These are phyloP conservation scores for Diaporthe batatas DNA, from an alignment of 2,329 filamentous ascomycete genomes.

Conservation along the genomic window DNA sequence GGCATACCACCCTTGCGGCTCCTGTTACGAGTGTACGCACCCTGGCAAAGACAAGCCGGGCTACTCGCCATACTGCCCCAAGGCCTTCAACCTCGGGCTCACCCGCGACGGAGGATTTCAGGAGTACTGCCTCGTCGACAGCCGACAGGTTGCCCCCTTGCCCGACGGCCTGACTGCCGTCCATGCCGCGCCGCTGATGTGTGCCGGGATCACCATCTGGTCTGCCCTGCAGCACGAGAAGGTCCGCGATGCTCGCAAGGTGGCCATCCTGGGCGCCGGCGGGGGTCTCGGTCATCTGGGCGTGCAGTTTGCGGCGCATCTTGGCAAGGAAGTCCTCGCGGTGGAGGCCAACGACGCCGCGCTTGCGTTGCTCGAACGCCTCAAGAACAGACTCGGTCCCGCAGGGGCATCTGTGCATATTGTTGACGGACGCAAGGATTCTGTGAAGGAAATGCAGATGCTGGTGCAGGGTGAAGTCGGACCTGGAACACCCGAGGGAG, in stretches of 20 bases:
- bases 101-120: constrained; percentile 1
- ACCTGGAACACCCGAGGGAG: neutral
- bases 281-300: constrained; percentile 18
- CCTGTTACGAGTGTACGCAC: constrained; percentile 13
- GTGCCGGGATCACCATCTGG: constrained; percentile 10
- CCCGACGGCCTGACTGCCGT: constrained; percentile 2
- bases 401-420: neutral
- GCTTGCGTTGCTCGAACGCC: neutral
- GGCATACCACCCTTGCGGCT: constrained; percentile 12
- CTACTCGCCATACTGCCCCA: constrained; percentile 7
- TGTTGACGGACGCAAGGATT: neutral
- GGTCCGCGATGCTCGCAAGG: neutral
- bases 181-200: constrained; percentile 6
- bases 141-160: constrained; percentile 1
- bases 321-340: constrained; percentile 11
- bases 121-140: constrained; percentile 11
- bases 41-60: neutral
- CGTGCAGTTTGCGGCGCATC: constrained; percentile 3
- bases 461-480: neutral
- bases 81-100: constrained; percentile 9
- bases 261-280: neutral
- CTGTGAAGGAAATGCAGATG: neutral
- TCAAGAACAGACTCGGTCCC: neutral
- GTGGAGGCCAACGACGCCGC: neutral
- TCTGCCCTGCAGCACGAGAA: constrained; percentile 6